These are phyloP conservation scores for Kwoniella dejecticola DNA, from an alignment of 768 basidiomycete species.

Conservation along the genomic window DNA sequence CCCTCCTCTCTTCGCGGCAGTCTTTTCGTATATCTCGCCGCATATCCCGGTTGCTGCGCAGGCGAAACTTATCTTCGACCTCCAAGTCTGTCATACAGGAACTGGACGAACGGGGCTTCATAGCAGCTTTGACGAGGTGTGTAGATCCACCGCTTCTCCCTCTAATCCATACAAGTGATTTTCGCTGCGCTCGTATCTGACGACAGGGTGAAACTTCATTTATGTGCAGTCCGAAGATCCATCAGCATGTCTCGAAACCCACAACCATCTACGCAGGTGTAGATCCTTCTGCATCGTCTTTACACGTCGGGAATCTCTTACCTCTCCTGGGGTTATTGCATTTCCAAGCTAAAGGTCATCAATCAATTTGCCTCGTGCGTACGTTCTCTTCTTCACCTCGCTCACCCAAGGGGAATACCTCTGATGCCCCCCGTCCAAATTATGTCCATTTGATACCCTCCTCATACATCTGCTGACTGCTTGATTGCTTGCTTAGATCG, in stretches of 20 bases:
- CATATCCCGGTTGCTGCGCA: background rate
- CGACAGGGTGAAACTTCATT: too few species aligned
- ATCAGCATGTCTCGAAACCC: slow-evolving; percentile 40
- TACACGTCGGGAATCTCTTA: slow-evolving; percentile 92
- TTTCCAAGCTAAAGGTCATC: slow-evolving; percentile 82
- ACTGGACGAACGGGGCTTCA: slow-evolving; percentile 48
- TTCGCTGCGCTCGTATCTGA: too few species aligned
- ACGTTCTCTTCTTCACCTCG: too few species aligned
- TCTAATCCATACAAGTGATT: background rate
- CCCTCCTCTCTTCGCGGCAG: background rate
- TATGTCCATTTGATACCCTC: too few species aligned
- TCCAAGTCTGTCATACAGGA: slow-evolving; percentile 35
- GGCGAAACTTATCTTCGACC: background rate
- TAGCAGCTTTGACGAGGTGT: slow-evolving; percentile 53
- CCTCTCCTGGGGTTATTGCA: slow-evolving; percentile 85
- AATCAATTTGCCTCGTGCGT: slow-evolving; percentile 77
- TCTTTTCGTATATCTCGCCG: background rate
- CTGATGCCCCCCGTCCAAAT: too few species aligned
- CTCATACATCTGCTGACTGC: background rate
- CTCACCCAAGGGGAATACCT: too few species aligned
- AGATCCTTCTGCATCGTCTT: slow-evolving; percentile 84
- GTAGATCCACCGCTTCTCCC: slow-evolving; percentile 7
- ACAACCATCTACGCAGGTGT: slow-evolving; percentile 78
- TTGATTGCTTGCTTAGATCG: slow-evolving; percentile 65
- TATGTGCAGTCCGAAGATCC: slow-evolving; percentile 35